A percentile compares a stretch with the other conserved stretches of the same genome.
These are phyloP conservation scores for Kwoniella mangroviensis DNA, from an alignment of 768 basidiomycete species.

Conservation along the genomic window DNA sequence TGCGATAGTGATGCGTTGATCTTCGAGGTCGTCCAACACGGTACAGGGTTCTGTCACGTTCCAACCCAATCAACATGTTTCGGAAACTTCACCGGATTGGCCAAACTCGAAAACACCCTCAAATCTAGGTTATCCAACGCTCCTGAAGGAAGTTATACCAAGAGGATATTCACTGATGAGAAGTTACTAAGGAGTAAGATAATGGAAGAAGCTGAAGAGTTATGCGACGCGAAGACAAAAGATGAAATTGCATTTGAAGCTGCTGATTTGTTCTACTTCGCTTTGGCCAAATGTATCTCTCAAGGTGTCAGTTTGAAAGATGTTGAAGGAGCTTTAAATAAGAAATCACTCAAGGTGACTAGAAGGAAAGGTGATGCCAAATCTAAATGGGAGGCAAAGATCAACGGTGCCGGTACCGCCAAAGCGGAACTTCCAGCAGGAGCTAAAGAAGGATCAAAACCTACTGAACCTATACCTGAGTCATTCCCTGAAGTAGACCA, in stretches of 20 bases:
- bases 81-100: conserved; percentile 75
- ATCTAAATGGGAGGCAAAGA: conserved; percentile 69
- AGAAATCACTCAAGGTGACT: conserved; percentile 82
- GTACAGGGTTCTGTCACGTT: conserved; percentile 92
- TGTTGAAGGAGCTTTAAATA: conserved; percentile 80
- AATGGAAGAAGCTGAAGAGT: conserved; percentile 96
- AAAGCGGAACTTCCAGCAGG: conserved; percentile 16
- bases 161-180: conserved; percentile 78
- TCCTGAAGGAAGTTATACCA: conserved; percentile 90
- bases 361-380: conserved; percentile 91
- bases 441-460: conserved; percentile 42
- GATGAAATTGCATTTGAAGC: conserved; percentile 92
- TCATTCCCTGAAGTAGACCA: conserved; percentile 45
- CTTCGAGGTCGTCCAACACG: conserved; percentile 83
- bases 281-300: conserved; percentile 79
- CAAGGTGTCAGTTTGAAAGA: conserved; percentile 81
- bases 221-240: conserved; percentile 73
- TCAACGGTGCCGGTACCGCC: conserved; percentile 38
- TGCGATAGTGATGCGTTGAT: conserved; percentile 93
- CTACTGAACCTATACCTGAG: conserved; percentile 53
- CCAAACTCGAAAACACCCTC: conserved; percentile 79
- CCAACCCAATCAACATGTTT: conserved; percentile 80
- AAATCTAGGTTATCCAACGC: conserved; percentile 72
- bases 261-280: conserved; percentile 92
- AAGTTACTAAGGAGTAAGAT: conserved; percentile 88